phyloP scores from a whole-genome alignment of 192 early-diverging fungal species.

The Entomortierella lignicola region DNA sequence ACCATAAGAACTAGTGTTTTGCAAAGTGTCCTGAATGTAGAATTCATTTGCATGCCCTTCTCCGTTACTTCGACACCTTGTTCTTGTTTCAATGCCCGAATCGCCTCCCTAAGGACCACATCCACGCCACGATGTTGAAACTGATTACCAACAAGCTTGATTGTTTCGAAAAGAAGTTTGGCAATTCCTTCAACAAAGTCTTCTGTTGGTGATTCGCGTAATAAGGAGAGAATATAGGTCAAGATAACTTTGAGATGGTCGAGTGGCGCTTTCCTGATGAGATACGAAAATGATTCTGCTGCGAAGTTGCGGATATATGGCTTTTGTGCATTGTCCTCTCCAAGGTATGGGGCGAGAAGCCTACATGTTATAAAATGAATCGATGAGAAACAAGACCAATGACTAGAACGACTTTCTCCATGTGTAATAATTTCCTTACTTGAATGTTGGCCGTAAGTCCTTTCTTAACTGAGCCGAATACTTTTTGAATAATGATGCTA shows the following conservation, averaged over 20 bases:
- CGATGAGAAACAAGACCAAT: not conserved
- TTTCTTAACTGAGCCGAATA: slow-evolving; percentile 74
- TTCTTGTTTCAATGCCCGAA: slow-evolving; percentile 49
- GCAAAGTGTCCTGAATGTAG: slow-evolving; percentile 48
- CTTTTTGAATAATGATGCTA: slow-evolving; percentile 94
- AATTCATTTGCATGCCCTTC: slow-evolving; percentile 35
- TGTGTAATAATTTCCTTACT: too few relatives aligned
- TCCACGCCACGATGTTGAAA: slow-evolving; percentile 61
- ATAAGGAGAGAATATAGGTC: slow-evolving; percentile 68
- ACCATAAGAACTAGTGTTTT: slow-evolving; percentile 63
- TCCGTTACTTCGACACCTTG: slow-evolving; percentile 30
- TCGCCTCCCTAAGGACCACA: slow-evolving; percentile 57
- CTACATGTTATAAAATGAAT: slow-evolving; percentile 30
- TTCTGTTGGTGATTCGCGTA: slow-evolving; percentile 55
- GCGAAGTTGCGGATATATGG: slow-evolving; percentile 88
- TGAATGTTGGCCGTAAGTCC: slow-evolving; percentile 81
- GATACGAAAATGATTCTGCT: slow-evolving; percentile 91
- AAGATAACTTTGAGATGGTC: slow-evolving; percentile 71
- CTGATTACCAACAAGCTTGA: slow-evolving; percentile 72
- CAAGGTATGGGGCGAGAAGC: slow-evolving; percentile 79
- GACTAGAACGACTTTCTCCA: too few relatives aligned
- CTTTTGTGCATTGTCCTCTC: slow-evolving; percentile 72
- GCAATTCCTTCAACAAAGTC: slow-evolving; percentile 80
- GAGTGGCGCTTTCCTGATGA: slow-evolving; percentile 82
- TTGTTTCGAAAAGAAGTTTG: slow-evolving; percentile 84